Percentiles rank a stretch among this genome's conserved stretches.
Evolutionary conservation across 208 protist genomes (phyloP).

Genomic region (Leishmania martiniquensis): DNA sequence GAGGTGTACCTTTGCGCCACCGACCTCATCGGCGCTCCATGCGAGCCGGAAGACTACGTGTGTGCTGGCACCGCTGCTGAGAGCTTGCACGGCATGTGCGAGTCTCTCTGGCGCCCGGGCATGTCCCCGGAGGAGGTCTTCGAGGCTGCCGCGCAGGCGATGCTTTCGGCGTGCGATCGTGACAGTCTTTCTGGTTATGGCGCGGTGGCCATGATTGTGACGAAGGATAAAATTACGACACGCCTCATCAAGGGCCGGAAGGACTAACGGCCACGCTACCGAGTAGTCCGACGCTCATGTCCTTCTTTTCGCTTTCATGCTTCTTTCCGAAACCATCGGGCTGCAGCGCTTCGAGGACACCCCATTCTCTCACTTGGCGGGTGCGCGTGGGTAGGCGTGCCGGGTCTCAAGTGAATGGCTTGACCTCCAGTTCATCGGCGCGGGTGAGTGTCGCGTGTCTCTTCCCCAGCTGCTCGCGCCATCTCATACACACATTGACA

Average conservation of each 20-base stretch:
- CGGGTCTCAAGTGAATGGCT: neutral
- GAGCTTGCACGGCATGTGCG: conserved; percentile 98
- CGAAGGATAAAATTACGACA: conserved; percentile 77
- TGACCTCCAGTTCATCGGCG: conserved; percentile 9
- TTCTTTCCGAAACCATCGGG: no score
- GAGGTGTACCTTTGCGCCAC: conserved; percentile 96
- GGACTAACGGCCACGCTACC: conserved; percentile 40
- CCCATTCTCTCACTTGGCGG: neutral
- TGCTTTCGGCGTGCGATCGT: conserved; percentile 97
- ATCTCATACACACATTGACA: neutral
- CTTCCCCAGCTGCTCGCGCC: neutral
- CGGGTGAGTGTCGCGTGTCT: neutral
- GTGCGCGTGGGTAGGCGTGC: neutral
- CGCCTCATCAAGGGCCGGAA: conserved; percentile 91
- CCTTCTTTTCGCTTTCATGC: neutral
- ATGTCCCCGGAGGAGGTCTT: conserved; percentile 97
- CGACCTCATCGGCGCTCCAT: conserved; percentile 97
- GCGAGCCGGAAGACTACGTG: conserved; percentile 97
- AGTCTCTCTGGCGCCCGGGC: conserved; percentile 96
- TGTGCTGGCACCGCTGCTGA: conserved; percentile 96
- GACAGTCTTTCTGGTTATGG: conserved; percentile 98
- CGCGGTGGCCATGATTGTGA: conserved; percentile 93
- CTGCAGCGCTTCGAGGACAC: neutral
- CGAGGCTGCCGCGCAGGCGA: conserved; percentile 94
- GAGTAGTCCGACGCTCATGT: neutral